Evolutionary conservation across 2,329 filamentous ascomycete genomes (phyloP).

Genomic region (Hymenoscyphus linearis): DNA sequence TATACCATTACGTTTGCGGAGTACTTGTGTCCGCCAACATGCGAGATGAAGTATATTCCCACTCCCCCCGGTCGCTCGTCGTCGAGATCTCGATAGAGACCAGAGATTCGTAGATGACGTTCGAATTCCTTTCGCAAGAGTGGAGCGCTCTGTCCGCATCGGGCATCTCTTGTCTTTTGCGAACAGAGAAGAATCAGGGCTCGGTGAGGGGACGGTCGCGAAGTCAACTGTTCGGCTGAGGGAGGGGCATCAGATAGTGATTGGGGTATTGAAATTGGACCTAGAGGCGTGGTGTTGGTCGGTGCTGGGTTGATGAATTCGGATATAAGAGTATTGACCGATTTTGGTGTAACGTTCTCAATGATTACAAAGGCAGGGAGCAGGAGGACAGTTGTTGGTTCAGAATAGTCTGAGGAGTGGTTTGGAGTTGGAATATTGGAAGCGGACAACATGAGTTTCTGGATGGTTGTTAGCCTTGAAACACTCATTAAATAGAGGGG

Average conservation of each 20-base stretch:
- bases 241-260: slow-evolving; percentile 31
- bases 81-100: slow-evolving; percentile 78
- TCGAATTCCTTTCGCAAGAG: slow-evolving; percentile 85
- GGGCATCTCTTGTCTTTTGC: slow-evolving; percentile 87
- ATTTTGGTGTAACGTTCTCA: slow-evolving; percentile 74
- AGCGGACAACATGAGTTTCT: slow-evolving; percentile 86
- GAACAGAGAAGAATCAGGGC: slow-evolving; percentile 91
- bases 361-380: slow-evolving; percentile 80
- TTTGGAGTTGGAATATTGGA: slow-evolving; percentile 82
- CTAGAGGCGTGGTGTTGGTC: slow-evolving; percentile 60
- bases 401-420: slow-evolving; percentile 54
- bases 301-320: slow-evolving; percentile 65
- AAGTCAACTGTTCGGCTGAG: slow-evolving; percentile 40
- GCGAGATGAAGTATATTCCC: slow-evolving; percentile 92
- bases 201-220: slow-evolving; percentile 71
- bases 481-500: slow-evolving; percentile 15
- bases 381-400: slow-evolving; percentile 74
- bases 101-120: slow-evolving; percentile 77
- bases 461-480: slow-evolving; percentile 7
- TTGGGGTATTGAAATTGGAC: slow-evolving; percentile 52
- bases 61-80: slow-evolving; percentile 89
- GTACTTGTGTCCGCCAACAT: slow-evolving; percentile 96
- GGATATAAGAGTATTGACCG: slow-evolving; percentile 66
- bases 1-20: slow-evolving; percentile 93
- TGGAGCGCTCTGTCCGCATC: slow-evolving; percentile 90